These are phyloP conservation scores for Cadophora luteo-olivacea DNA, from an alignment of 2,329 filamentous ascomycete genomes.

Conservation along the genomic window DNA sequence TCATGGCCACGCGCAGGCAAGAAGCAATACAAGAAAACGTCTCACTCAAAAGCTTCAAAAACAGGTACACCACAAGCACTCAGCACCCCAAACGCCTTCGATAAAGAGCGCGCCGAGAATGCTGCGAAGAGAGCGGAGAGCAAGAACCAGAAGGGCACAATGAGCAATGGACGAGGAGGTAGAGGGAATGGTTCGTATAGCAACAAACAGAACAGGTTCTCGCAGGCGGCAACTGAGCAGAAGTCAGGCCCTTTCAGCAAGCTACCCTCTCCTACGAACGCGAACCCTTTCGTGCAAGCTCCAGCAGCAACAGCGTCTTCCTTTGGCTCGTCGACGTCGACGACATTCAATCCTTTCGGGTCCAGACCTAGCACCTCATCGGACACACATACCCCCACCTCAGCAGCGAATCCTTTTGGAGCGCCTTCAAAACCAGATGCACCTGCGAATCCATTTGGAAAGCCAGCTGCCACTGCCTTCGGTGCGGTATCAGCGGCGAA, in stretches of 20 bases:
- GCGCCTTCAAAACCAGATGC: constrained; percentile 28
- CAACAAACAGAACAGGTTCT: constrained; percentile 41
- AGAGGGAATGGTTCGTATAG: constrained; percentile 30
- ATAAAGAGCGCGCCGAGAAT: constrained; percentile 44
- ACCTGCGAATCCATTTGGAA: constrained; percentile 13
- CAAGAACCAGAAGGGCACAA: constrained; percentile 31
- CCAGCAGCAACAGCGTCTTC: constrained; percentile 15
- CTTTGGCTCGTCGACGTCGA: constrained; percentile 27
- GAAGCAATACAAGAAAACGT: constrained; percentile 23
- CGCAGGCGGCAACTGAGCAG: constrained; percentile 28
- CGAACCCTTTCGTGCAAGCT: constrained; percentile 32
- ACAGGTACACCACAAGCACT: constrained; percentile 29
- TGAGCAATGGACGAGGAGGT: constrained; percentile 35
- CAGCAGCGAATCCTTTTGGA: constrained; percentile 24
- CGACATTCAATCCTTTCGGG: constrained; percentile 17
- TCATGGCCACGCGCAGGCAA: constrained; percentile 24
- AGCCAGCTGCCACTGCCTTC: constrained; percentile 11
- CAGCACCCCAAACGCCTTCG: constrained; percentile 38
- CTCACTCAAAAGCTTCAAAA: constrained; percentile 31
- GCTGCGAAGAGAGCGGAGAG: constrained; percentile 43
- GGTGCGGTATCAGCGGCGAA: constrained; percentile 4
- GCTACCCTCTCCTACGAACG: constrained; percentile 18
- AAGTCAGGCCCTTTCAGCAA: constrained; percentile 22
- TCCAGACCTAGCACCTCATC: constrained; percentile 7
- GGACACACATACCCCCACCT: background rate